phyloP scores from a whole-genome alignment of 2,329 filamentous ascomycete species.

The Paecilomyces fulvus region DNA sequence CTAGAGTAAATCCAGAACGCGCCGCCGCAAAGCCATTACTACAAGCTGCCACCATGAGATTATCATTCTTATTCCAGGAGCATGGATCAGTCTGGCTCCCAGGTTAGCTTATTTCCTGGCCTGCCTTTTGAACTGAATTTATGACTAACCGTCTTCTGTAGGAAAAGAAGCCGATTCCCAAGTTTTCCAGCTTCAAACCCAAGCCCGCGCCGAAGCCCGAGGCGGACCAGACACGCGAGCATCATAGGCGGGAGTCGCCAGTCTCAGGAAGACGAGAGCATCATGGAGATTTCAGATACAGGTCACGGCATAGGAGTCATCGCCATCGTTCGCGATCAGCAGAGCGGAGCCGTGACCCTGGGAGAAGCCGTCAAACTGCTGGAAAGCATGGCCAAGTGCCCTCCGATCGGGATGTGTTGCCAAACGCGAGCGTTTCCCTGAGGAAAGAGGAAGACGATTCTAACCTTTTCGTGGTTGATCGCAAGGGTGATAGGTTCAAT shows the following conservation, averaged over 20 bases:
- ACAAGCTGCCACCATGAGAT: not conserved
- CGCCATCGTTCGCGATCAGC: conserved; percentile 16
- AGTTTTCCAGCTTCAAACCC: conserved; percentile 66
- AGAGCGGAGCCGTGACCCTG: conserved; percentile 10
- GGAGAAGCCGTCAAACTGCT: conserved; percentile 6
- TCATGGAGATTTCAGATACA: conserved; percentile 16
- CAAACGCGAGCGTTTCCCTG: conserved; percentile 5
- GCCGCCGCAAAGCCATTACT: conserved; percentile 4
- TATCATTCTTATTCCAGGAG: conserved; percentile 13
- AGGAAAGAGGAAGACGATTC: conserved; percentile 11
- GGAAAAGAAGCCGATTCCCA: conserved; percentile 48
- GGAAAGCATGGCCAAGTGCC: conserved; percentile 6
- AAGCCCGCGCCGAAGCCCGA: conserved; percentile 24
- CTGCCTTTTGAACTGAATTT: conserved; percentile 1
- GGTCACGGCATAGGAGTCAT: conserved; percentile 14
- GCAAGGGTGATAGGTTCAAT: conserved; percentile 67
- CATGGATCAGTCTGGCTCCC: conserved; percentile 27
- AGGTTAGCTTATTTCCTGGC: conserved; percentile 20
- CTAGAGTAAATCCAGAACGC: conserved; percentile 9
- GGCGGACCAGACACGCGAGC: conserved; percentile 13
- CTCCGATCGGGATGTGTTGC: conserved; percentile 3
- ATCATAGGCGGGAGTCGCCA: conserved; percentile 11
- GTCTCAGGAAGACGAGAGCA: conserved; percentile 5
- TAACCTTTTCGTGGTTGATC: conserved; percentile 56
- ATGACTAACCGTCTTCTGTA: conserved; percentile 7